Conservation (phyloP, 1,284 basidiomycete species). For the Clitocybe nebularis region DNA sequence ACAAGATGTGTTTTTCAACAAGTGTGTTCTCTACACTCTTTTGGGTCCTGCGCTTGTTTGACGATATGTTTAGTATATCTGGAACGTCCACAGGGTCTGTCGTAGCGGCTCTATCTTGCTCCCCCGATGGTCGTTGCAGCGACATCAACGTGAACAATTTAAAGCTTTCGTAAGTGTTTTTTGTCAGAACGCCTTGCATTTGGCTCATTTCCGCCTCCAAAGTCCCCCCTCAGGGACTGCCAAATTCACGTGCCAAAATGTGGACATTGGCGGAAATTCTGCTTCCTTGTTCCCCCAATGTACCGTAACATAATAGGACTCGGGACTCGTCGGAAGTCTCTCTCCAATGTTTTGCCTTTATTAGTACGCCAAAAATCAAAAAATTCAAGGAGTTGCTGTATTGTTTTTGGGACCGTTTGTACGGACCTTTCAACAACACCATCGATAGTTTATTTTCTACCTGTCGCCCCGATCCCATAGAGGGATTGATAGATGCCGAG, state of each 20-base stretch:
- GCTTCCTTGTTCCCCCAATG: conserved; percentile 31
- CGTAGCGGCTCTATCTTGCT: conserved; percentile 56
- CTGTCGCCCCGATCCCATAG: no score
- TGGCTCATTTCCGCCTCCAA: not conserved
- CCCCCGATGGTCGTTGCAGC: conserved; percentile 46
- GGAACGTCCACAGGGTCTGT: conserved; percentile 52
- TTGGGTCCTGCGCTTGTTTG: not conserved
- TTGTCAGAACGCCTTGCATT: not conserved
- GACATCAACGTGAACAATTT: conserved; percentile 48
- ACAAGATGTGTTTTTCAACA: conserved; percentile 46
- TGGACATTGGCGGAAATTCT: conserved; percentile 31
- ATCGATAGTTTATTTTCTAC: no score
- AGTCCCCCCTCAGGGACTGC: conserved; percentile 34
- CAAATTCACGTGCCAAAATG: conserved; percentile 42
- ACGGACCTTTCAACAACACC: no score
- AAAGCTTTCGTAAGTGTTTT: conserved; percentile 31
- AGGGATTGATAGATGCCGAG: no score
- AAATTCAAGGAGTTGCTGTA: no score
- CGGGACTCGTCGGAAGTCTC: not conserved
- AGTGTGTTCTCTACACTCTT: conserved; percentile 26
- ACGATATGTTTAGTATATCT: conserved; percentile 38
- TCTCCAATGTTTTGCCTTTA: not conserved
- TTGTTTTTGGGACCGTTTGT: no score
- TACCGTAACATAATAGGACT: conserved; percentile 20
- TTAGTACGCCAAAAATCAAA: no score